Percentiles rank a stretch among this genome's conserved stretches.
Evolutionary conservation across 2,329 filamentous ascomycete genomes (phyloP).

Genomic region (Alternaria solani): DNA sequence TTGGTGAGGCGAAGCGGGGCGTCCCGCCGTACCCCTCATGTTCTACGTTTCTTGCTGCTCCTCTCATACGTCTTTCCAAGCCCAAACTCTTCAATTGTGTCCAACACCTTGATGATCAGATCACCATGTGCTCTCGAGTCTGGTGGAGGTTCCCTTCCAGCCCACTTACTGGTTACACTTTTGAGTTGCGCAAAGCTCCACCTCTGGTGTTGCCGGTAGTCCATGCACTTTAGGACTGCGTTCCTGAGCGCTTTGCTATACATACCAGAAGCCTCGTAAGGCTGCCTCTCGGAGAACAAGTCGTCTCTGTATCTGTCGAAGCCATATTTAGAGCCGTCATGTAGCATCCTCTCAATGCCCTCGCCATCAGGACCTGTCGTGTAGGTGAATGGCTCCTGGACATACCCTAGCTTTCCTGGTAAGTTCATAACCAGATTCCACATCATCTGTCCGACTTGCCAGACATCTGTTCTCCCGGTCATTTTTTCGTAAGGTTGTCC

Average conservation of each 20-base stretch:
- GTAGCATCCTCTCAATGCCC: background rate
- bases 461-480: slow-evolving; percentile 5
- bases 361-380: background rate
- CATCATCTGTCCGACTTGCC: slow-evolving; percentile 10
- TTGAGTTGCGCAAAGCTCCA: background rate
- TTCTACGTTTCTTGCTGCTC: background rate
- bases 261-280: background rate
- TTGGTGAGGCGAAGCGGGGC: background rate
- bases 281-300: background rate
- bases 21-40: background rate
- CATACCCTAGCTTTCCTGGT: background rate
- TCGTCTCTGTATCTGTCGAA: background rate
- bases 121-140: background rate
- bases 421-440: slow-evolving; percentile 2
- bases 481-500: background rate
- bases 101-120: background rate
- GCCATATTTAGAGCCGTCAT: background rate
- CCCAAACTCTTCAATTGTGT: background rate
- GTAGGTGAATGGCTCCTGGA: background rate
- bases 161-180: background rate
- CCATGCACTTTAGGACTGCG: background rate
- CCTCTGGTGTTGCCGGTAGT: background rate
- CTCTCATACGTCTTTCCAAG: background rate
- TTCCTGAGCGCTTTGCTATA: background rate
- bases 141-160: background rate